Conservation (phyloP, 805 yeast genomes). For the Saccharomycopsis sp. region DNA sequence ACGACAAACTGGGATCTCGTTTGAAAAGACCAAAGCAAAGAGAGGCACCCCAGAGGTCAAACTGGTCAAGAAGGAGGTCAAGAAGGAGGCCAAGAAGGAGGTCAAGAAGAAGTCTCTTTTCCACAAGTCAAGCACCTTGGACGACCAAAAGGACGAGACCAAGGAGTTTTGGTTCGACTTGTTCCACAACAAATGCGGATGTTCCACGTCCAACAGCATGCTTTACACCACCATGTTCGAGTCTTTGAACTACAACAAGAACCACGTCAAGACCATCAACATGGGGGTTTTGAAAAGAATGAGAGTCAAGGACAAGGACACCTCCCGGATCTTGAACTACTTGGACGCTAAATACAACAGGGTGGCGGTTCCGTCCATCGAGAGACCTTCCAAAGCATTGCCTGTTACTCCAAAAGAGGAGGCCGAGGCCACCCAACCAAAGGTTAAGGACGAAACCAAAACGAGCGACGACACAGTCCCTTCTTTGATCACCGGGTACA, state of each 20-base stretch:
- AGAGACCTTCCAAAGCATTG: conserved; percentile 23
- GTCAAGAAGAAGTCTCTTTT: conserved; percentile 14
- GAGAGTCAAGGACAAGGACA: conserved; percentile 94
- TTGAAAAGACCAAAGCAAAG: conserved; percentile 35
- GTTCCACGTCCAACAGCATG: conserved; percentile 24
- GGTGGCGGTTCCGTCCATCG: conserved; percentile 11
- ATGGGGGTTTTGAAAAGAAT: conserved; percentile 78
- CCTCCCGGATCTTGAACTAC: conserved; percentile 52
- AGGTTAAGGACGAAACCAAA: conserved; percentile 27
- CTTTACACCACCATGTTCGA: conserved; percentile 79
- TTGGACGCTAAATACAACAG: no score
- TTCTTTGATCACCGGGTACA: no score
- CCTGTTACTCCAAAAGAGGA: no score
- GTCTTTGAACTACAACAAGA: conserved; percentile 87
- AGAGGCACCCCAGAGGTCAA: not conserved
- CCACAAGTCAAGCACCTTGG: conserved; percentile 20
- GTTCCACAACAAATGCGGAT: conserved; percentile 46
- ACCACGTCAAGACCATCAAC: conserved; percentile 67
- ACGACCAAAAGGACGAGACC: no score
- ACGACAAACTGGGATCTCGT: conserved; percentile 71
- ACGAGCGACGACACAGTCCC: conserved; percentile 33
- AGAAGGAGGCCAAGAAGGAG: conserved; percentile 24
- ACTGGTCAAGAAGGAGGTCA: conserved; percentile 43
- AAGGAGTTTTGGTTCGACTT: conserved; percentile 95
- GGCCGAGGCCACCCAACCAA: no score